Evolutionary conservation across 768 basidiomycete genomes (phyloP).

Genomic region (Serendipita indica): DNA sequence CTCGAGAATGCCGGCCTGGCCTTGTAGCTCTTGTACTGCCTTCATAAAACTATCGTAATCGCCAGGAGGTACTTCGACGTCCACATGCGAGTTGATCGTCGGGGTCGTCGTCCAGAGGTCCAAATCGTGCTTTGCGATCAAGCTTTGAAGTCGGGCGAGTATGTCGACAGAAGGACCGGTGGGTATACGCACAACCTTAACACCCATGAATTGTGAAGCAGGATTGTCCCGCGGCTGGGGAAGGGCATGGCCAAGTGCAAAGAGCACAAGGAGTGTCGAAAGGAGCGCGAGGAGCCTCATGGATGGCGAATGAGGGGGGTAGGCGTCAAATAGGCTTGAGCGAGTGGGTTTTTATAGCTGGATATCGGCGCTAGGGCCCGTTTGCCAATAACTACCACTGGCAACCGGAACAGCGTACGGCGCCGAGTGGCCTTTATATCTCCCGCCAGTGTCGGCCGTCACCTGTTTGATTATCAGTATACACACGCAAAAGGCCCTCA

Average conservation of each 20-base stretch:
- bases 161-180: neutral
- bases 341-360: too few species aligned
- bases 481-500: too few species aligned
- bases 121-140: neutral
- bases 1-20: neutral
- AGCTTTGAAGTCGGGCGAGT: neutral
- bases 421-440: too few species aligned
- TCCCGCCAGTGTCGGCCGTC: too few species aligned
- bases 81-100: slow-evolving; percentile 1
- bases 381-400: too few species aligned
- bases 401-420: too few species aligned
- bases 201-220: neutral
- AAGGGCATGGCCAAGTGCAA: neutral
- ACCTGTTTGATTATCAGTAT: too few species aligned
- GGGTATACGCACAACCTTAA: neutral
- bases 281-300: neutral
- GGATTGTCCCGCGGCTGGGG: neutral
- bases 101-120: neutral
- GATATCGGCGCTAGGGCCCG: too few species aligned
- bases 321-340: neutral
- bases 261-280: neutral
- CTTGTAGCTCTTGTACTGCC: neutral
- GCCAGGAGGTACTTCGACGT: neutral
- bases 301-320: neutral
- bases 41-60: neutral